phyloP scores from a whole-genome alignment of 257 asterid genomes.

The Nicotiana benthamiana region DNA sequence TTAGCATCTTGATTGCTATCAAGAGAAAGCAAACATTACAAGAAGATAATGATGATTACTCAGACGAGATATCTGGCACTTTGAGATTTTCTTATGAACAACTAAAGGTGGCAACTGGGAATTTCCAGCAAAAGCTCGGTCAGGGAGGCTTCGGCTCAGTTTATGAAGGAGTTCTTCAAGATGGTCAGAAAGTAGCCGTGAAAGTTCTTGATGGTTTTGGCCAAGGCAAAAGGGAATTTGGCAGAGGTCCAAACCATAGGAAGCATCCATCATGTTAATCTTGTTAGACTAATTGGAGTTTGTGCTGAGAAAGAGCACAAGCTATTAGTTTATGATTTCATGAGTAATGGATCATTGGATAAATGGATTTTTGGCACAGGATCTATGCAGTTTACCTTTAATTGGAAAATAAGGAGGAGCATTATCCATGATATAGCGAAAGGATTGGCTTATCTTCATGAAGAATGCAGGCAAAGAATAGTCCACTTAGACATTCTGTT shows the following conservation, averaged over 20 bases:
- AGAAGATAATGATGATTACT: slow-evolving; percentile 17
- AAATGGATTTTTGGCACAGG: slow-evolving; percentile 12
- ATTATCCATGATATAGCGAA: slow-evolving; percentile 25
- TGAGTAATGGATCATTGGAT: slow-evolving; percentile 26
- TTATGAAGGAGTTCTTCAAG: slow-evolving; percentile 15
- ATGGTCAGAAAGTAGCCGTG: slow-evolving; percentile 22
- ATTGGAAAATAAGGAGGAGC: slow-evolving; percentile 19
- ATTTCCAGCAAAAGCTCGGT: slow-evolving; percentile 19
- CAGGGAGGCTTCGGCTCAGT: slow-evolving; percentile 25
- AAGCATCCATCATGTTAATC: slow-evolving; percentile 20
- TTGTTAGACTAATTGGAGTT: slow-evolving; percentile 19
- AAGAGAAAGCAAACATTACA: background rate
- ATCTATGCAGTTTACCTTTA: background rate
- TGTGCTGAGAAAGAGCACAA: slow-evolving; percentile 23
- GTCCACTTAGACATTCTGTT: slow-evolving; percentile 24
- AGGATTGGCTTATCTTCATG: slow-evolving; percentile 24
- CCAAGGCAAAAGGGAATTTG: slow-evolving; percentile 17
- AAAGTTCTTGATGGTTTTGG: slow-evolving; percentile 25
- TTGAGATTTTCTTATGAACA: slow-evolving; percentile 18
- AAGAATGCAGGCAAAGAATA: slow-evolving; percentile 20
- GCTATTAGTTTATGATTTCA: slow-evolving; percentile 22
- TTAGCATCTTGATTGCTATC: background rate
- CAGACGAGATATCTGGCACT: slow-evolving; percentile 14
- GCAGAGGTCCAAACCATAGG: slow-evolving; percentile 25
- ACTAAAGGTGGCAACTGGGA: slow-evolving; percentile 4